Base-by-base conservation (phyloP, 1,284 basidiomycete genomes). In the Apiotrichum porosum region DNA sequence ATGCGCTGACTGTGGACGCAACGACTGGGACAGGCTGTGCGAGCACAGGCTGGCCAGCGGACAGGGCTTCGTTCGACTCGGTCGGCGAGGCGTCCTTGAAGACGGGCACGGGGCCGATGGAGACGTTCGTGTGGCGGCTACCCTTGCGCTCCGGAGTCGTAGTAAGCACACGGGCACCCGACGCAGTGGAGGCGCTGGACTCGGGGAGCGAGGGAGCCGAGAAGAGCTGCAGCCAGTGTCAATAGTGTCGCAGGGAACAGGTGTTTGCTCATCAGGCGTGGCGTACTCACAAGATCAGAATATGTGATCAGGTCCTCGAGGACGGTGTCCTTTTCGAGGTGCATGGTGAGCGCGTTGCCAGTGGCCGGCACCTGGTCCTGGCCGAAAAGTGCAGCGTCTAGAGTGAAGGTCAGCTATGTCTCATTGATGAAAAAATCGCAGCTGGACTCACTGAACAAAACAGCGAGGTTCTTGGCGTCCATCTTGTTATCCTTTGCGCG, bases 401-500 rank as follows among this genome's bases (percentile, higher is more conserved):
- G n/a, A n/a, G n/a, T n/a, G n/a, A 32, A 17, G n/a, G 22, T 45
- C 22, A 45, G 44, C 18, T 14, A 3, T n/a, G n/a, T n/a, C n/a
- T n/a, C n/a, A n/a, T n/a, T n/a, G n/a, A n/a, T n/a, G n/a, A n/a
- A 18, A 19, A 1, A 19, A 14, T 33, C 22, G 6, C 10, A 3
- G 9, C 3, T 5, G 3, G 2, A 51, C 62, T 43, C 43, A 35
- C 83, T 83, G 72, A 91, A 91, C 1, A 90, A 83, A 47, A 92
- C 89, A 5, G 87, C 86, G 21, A 93, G 76, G 63, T 91, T 93
- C 76, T 86, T 87, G 0, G 85, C 77, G 55, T 91, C 89, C 94
- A 98, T 98, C 75, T 95, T 97, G 46, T 55, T 51, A 35, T 81
- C 81, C 18, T 83, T 81, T 5, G 80, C 77, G 42, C 80, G 77